These are phyloP conservation scores for Rhodotorula sphaerocarpa DNA, from an alignment of 768 basidiomycete genomes.

Conservation along the genomic window DNA sequence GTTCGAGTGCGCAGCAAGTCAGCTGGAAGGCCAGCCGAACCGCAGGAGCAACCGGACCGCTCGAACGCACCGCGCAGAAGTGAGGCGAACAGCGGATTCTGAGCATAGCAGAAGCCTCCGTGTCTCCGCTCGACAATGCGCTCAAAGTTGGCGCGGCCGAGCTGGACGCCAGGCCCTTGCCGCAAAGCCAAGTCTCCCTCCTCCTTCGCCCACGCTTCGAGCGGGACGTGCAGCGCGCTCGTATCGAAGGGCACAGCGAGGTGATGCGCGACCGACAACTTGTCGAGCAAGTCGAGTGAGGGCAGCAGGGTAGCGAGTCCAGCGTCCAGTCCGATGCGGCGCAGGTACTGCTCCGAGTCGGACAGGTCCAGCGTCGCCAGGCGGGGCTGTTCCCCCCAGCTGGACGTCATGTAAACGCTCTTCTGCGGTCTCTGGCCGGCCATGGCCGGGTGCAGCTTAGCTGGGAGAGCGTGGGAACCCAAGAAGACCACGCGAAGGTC, in stretches of 20 bases:
- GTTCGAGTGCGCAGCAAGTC: not conserved
- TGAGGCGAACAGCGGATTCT: not conserved
- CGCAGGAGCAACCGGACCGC: not conserved
- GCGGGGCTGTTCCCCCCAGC: not conserved
- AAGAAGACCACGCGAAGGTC: too few relatives aligned
- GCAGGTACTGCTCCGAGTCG: conserved; percentile 20
- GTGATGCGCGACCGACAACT: conserved; percentile 6
- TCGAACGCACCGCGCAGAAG: conserved; percentile 12
- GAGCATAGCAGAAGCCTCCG: conserved; percentile 23
- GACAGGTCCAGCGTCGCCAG: conserved; percentile 5
- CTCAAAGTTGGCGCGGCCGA: conserved; percentile 19
- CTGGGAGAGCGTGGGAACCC: too few relatives aligned
- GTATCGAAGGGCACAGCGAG: conserved; percentile 20
- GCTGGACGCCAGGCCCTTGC: conserved; percentile 10
- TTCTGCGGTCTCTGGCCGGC: not conserved
- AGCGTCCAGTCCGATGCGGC: conserved; percentile 8
- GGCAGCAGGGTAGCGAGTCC: not conserved
- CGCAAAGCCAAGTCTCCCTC: conserved; percentile 2
- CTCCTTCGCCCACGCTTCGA: conserved; percentile 4
- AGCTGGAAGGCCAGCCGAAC: too few relatives aligned
- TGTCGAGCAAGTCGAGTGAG: conserved; percentile 9
- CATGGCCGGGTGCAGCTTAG: too few relatives aligned
- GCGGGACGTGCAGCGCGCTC: conserved; percentile 6
- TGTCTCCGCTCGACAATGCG: conserved; percentile 1
- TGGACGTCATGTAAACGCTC: conserved; percentile 15